phyloP scores from a whole-genome alignment of 768 basidiomycete genomes.

The Boletus reticuloceps region DNA sequence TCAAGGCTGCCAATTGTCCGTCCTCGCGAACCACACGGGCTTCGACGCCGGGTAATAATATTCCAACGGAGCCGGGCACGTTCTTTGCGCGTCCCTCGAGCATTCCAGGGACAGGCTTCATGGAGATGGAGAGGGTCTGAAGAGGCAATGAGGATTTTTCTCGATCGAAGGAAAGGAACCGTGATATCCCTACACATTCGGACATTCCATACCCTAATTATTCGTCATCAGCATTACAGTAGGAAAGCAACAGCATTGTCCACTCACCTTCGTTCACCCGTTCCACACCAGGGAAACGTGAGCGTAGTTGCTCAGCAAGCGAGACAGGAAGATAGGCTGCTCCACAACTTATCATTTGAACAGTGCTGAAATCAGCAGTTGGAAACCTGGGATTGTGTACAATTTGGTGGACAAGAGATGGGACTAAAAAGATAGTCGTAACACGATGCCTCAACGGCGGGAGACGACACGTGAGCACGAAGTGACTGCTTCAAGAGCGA shows the following conservation, averaged over 20 bases:
- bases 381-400: slow-evolving; percentile 49
- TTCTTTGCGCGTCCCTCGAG: slow-evolving; percentile 43
- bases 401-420: slow-evolving; percentile 64
- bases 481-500: neutral
- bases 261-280: slow-evolving; percentile 46
- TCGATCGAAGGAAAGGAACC: neutral
- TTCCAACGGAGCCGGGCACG: slow-evolving; percentile 48
- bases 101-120: slow-evolving; percentile 42
- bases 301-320: slow-evolving; percentile 42
- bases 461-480: neutral
- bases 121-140: slow-evolving; percentile 55
- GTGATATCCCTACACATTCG: slow-evolving; percentile 48
- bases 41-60: slow-evolving; percentile 63
- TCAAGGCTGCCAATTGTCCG: slow-evolving; percentile 48
- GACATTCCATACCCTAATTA: slow-evolving; percentile 68
- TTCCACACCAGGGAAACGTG: slow-evolving; percentile 34
- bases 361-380: slow-evolving; percentile 51
- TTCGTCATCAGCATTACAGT: slow-evolving; percentile 2
- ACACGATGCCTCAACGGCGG: slow-evolving; percentile 48
- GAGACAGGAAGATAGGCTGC: slow-evolving; percentile 67
- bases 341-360: slow-evolving; percentile 46
- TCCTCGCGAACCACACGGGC: slow-evolving; percentile 61
- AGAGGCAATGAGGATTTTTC: neutral
- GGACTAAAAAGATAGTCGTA: slow-evolving; percentile 50
- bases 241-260: neutral